Evolutionary conservation across 129 eudicot genomes (phyloP), one percentile per base, ranked within the genome.

Genomic region (Calendula officinalis): DNA sequence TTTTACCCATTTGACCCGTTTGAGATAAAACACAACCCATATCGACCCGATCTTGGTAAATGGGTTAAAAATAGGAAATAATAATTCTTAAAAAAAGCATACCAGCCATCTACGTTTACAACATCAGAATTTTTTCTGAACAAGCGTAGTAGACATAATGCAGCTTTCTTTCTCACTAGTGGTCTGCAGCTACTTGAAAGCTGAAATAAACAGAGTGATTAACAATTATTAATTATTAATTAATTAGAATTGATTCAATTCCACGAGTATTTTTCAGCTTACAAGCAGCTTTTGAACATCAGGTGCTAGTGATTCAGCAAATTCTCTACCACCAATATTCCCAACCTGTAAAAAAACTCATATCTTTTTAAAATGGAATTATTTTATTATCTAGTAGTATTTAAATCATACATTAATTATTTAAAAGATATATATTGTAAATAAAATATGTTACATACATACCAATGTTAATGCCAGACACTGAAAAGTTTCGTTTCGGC

Each of bases 91-190:
- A 63, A 53, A 55, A 39, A 49, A 56, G 40, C 72, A 40, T 92
- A 85, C 98, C 99, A 88, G 82, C 99, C 95, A 76, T 94, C 99
- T 60, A 94, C 85, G 60, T 94, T 94, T 41, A 86, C 79, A 66
- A 94, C 95, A 76, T 94, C 97, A 58, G 99, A 87, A 73, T 86
- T 94, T 80, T 94, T 88, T 77, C 99, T 86, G 70, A 70, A 94
- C 43, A 94, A 81, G 32, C 99, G 84, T 51, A 94, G 77, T 36
- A 94, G 91, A 74, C 99, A 94, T 41, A 94, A 53, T 39, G 99
- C 99, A 67, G 99, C 99, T 81, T 94, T 94, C 86, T 94, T 94
- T 79, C 99, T 81, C 84, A 94, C 99, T 66, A 94, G 81, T 14
- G 99, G 99, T 73, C 99, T 85, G 78, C 96, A 89, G 75, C 99